Base-by-base conservation (phyloP, 2,329 filamentous ascomycete species). In the Penicillium glabrum region DNA sequence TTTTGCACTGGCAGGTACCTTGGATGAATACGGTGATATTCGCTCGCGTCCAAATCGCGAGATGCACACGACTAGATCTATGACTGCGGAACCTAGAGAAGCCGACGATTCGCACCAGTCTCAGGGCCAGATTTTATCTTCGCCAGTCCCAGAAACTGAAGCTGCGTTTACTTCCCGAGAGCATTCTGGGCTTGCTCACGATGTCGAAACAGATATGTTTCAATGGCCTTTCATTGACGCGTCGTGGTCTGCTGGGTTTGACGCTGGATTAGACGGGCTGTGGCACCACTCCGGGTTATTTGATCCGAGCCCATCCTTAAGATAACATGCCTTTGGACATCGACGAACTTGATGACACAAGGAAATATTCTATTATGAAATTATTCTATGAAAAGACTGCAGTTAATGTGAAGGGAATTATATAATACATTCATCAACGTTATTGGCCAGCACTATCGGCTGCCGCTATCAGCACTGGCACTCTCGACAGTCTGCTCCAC, bases 11-110 rank as follows among this genome's bases (percentile, higher is more conserved):
- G 72, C 66, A 5, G 71, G 72, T 0, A 71, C 64, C 2, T 50
- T 74, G n/a, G 72, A 74, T 50, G 72, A 74, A 55, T 74, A 74
- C 44, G 72, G 72, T 3, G 72, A 74, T 41, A 74, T 74, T 29
- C 69, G 72, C 5, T 68, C 63, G 5, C 65, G 67, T n/a, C 71
- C 70, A 0, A 58, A 53, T 9, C 61, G 61, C 8, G 66, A 69
- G 1, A 44, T 47, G 5, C 53, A 64, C 5, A 31, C 51, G 43
- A 46, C 48, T n/a, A 56, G 58, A 29, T 53, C 64, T 13, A 56
- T 56, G 24, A 55, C 62, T 4, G 11, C 58, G 1, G 63, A 61
- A 26, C 54, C 58, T 14, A 46, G 50, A 11, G 58, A 54, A 37
- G 46, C 49, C 11, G 52, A 56, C 24, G 53, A 23, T 44, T 46